Evolutionary conservation across 345 rosid genomes (phyloP), one percentile per base, ranked within the genome.

Genomic region (Populus deltoides): DNA sequence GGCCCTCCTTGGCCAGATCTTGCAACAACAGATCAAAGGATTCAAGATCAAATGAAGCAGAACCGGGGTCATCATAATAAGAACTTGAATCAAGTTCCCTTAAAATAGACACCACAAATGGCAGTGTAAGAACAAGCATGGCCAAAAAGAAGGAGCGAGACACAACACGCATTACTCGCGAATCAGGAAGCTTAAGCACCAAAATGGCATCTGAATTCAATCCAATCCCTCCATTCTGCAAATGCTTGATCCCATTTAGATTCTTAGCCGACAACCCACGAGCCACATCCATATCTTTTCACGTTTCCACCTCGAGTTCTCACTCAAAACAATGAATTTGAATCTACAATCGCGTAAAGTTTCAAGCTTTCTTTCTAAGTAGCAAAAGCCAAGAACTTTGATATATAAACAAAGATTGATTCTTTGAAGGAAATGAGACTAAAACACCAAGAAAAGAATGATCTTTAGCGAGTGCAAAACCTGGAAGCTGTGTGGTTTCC

Each of bases 401-500:
- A 33, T 71, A 53, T 57, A 68, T 16, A 55, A 69, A n/a, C 55
- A n/a, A 70, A 49, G 70, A 76, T 31, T 71, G 16, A 38, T n/a
- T 22, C 57, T 29, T 75, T 53, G 57, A 65, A 57, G 25, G 67
- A 72, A 73, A 66, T 49, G 39, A 79, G 29, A 53, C 57, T 65
- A 53, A 49, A n/a, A 71, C 70, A 68, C 61, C 38, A 7, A 69
- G 2, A 59, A 80, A 65, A 59, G 38, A 49, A 47, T 13, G 25
- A n/a, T 18, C 13, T 53, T 82, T 88, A 89, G 81, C 92, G 89
- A 66, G 86, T 82, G 63, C 89, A 89, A 81, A 88, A 88, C 85
- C 89, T 87, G 73, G 88, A 81, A 67, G 92, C 89, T 68, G 90
- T 89, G 82, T 89, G 90, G 80, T 89, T 89, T 55, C 90, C 90